Base-by-base conservation (phyloP, 225 moss, liverwort and hornwort genomes). In the Takakia lepidozioides region DNA sequence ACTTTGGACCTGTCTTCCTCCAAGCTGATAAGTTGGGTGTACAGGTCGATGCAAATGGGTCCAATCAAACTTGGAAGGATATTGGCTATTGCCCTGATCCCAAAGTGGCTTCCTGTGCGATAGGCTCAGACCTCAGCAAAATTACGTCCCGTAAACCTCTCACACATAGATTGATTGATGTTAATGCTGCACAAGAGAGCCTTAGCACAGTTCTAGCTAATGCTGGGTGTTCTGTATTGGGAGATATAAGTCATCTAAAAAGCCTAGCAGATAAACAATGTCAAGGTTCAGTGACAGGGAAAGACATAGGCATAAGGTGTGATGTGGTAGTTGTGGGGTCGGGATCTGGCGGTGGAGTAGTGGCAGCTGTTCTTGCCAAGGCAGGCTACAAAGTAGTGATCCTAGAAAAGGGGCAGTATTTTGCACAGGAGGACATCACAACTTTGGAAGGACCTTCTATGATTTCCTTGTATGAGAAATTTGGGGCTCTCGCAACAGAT, bases 271-370 rank as follows among this genome's bases (percentile, higher is more conserved):
- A 13, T 5, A 29, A 36, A 16, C n/a, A 28, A 18, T 29, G 21
- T 17, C 61, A 45, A 11, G 38, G 10, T 1, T 16, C n/a, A 15
- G 19, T 25, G 2, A 49, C 47, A 27, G 49, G 43, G 48, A 54
- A 38, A 10, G 57, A 69, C 40, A 47, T 93, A 42, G 59, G 82
- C 18, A 50, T 88, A 2, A 60, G 72, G 32, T 92, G 92, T 44
- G 92, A 93, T 37, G 78, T 68, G 4, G 88, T 86, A 15, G 71
- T 93, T 4, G 71, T 88, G 3, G 85, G 92, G 16, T 93, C 92
- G 2, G 92, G 93, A 34, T 76, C 81, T 19, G 88, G 93, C 27
- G 93, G 93, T 18, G 81, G 86, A 0, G 86, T 93, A 9, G 68
- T 74, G 18, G 88, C 93, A 1, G 88, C 88, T 8, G 61, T 61